A percentile compares a stretch with the other conserved stretches of the same genome.
These are phyloP conservation scores for Pleurotus tuber-regium DNA, from an alignment of 768 basidiomycete genomes.

Conservation along the genomic window DNA sequence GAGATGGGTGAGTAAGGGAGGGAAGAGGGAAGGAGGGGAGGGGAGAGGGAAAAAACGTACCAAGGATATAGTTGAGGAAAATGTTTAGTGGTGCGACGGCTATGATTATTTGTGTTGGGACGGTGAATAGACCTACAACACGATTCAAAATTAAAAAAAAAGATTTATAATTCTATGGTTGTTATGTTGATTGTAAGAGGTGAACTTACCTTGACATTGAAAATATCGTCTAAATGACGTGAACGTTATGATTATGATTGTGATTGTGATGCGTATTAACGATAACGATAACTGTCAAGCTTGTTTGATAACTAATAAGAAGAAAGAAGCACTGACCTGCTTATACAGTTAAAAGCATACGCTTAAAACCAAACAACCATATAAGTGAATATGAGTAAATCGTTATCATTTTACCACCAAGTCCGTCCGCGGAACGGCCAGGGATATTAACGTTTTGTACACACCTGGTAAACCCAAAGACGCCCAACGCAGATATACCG, in stretches of 20 bases:
- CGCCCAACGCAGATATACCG: conserved; percentile 71
- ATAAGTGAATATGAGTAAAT: too few species aligned
- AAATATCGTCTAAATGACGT: conserved; percentile 58
- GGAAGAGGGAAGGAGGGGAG: not conserved
- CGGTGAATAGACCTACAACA: conserved; percentile 52
- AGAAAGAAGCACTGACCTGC: too few species aligned
- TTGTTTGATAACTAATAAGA: too few species aligned
- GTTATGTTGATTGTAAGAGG: not conserved
- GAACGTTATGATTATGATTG: too few species aligned
- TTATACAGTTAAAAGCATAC: conserved; percentile 50
- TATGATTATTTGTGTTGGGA: conserved; percentile 81
- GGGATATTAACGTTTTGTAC: not conserved
- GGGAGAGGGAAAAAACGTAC: conserved; percentile 32
- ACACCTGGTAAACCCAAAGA: conserved; percentile 72
- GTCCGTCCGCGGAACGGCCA: too few species aligned
- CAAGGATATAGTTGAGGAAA: conserved; percentile 78
- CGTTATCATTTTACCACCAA: too few species aligned
- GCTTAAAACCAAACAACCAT: conserved; percentile 31
- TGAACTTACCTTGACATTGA: conserved; percentile 68
- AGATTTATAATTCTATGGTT: not conserved
- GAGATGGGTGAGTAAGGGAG: too few species aligned
- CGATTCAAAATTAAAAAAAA: not conserved
- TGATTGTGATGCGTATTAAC: too few species aligned
- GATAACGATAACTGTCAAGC: too few species aligned
- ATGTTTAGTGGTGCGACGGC: conserved; percentile 87